Base-by-base conservation (phyloP, 106 monocot genomes). In the Dendrobium huoshanense region DNA sequence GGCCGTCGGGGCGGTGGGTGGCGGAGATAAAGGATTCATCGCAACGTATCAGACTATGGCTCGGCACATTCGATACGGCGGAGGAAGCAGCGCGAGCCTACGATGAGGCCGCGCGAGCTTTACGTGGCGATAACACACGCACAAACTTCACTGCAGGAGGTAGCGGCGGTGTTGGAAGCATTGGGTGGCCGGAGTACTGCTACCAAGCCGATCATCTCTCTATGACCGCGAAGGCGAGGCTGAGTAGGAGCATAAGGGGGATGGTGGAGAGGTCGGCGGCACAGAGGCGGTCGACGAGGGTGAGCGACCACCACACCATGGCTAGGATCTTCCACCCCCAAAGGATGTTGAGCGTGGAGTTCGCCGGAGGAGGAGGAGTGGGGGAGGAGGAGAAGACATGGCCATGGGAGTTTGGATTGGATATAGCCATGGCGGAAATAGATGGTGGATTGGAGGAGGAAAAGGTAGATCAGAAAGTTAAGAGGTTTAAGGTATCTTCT, bases 11-110 rank as follows among this genome's bases (percentile, higher is more conserved):
- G 17, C 18, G 89, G 31, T 89, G 89, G 89, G 89, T 89, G 20
- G 89, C 89, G 1, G 89, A 89, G 80, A 89, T 89, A 79, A 89
- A 89, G 78, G 89, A 87, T 84, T 89, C 89, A 4, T 70, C 79
- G 17, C 89, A 87, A 75, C 79, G 72, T 4, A 77, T 89, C 20
- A 81, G 89, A 19, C 89, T 89, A 20, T 89, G 89, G 89, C 89
- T 89, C 33, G 89, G 89, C 10, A 89, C 89, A 40, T 89, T 80
- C 80, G 81, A 89, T 82, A 74, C 82, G 7, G 59, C 89, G 0
- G 89, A 89, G 81, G 89, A 84, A n/a, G 89, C 89, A 5, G 89
- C 86, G 3, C 9, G 73, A 17, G 86, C 89, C 40, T 89, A 89
- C 68, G 89, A 89, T 18, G 84, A 86, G 42, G 89, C 89, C 16